Base-by-base conservation (phyloP, 2,329 filamentous ascomycete species). In the Trichophyton schoenleinii region DNA sequence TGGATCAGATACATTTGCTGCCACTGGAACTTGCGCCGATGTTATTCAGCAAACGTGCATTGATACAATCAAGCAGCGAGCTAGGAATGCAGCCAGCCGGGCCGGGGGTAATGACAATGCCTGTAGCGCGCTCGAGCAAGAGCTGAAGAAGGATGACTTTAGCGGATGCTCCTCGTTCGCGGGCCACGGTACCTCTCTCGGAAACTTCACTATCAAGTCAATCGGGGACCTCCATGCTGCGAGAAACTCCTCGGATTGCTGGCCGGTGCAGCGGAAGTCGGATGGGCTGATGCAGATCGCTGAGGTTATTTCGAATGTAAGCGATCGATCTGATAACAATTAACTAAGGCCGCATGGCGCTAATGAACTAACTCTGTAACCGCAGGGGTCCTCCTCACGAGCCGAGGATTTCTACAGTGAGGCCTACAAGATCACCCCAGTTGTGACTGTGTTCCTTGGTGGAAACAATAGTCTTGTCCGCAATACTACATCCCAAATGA, bases 21-120 rank as follows among this genome's bases (percentile, higher is more conserved):
- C 65, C 1, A 57, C 36, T 5, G 63, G 65, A 3, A 61, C 60
- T 11, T 66, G 64, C 22, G 58, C 64, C 6, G 65, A 64, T 28
- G 58, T 66, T 9, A 62, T 66, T 25, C 25, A 60, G n/a, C 60
- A 66, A 52, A 48, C 20, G 7, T 66, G 64, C 36, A 67, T 66
- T 15, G 62, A 66, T 25, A 28, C 31, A 15, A 61, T 67, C 3
- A 65, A 62, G 3, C 36, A 60, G 11, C 64, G 57, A 13, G 63
- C 62, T 1, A 58, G 49, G 15, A 36, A 60, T 1, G 28, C 62
- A 3, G 25, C 13, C 58, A 41, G 61, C 7, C 13, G 7, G 8
- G 20, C 48, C 28, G 6, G 28, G 28, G 28, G 28, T 20, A 25
- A 25, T 52, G 20, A 9, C 20, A 52, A 52, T 52, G 48, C 48